Evolutionary conservation across 495 filamentous ascomycete species (phyloP).

Genomic region (Hypoxylon fuscum): DNA sequence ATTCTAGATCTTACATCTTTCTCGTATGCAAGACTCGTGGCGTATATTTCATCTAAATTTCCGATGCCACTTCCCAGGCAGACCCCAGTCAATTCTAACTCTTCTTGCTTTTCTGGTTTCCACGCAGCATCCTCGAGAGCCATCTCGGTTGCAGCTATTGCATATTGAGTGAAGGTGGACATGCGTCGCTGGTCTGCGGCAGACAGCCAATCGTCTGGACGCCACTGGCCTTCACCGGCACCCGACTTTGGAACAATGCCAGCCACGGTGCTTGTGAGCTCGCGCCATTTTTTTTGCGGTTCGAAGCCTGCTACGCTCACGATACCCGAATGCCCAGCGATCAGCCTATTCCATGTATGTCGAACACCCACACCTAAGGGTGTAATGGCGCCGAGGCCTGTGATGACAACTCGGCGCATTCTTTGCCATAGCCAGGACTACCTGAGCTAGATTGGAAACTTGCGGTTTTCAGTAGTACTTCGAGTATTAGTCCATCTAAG

Average conservation of each 20-base stretch:
- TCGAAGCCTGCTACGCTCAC: slow-evolving; percentile 69
- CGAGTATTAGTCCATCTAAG: slow-evolving; percentile 1
- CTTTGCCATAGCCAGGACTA: slow-evolving; percentile 40
- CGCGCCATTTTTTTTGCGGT: slow-evolving; percentile 62
- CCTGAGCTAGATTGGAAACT: slow-evolving; percentile 8
- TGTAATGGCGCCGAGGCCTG: slow-evolving; percentile 91
- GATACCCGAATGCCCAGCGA: slow-evolving; percentile 83
- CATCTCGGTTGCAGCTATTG: slow-evolving; percentile 85
- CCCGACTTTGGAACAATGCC: slow-evolving; percentile 71
- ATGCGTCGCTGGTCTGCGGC: slow-evolving; percentile 79
- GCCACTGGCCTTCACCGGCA: slow-evolving; percentile 62
- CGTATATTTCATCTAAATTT: slow-evolving; percentile 87
- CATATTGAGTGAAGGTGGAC: slow-evolving; percentile 93
- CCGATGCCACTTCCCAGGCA: slow-evolving; percentile 97
- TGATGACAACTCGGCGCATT: slow-evolving; percentile 96
- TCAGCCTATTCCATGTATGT: slow-evolving; percentile 80
- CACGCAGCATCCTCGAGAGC: slow-evolving; percentile 86
- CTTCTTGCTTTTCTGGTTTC: slow-evolving; percentile 68
- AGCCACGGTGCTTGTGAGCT: slow-evolving; percentile 84
- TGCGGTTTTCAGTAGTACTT: neutral
- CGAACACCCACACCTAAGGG: slow-evolving; percentile 85
- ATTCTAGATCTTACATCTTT: slow-evolving; percentile 66
- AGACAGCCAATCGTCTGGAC: slow-evolving; percentile 78
- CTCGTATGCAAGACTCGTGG: slow-evolving; percentile 79
- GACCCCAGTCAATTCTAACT: slow-evolving; percentile 81